phyloP scores from a whole-genome alignment of 768 basidiomycete genomes.

The Auricularia heimuer region DNA sequence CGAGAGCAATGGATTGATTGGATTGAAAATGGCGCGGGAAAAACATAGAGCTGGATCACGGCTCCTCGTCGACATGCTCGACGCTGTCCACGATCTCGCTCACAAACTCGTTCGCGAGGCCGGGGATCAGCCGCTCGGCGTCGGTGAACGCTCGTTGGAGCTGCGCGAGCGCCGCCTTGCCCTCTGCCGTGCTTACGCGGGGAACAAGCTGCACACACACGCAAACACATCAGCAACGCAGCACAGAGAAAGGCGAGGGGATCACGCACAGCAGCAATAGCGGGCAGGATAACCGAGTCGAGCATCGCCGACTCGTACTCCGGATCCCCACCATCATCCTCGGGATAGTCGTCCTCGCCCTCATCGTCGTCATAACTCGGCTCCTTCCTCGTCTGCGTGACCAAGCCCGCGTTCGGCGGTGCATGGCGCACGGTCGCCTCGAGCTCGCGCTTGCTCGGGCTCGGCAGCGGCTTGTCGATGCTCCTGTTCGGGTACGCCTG shows the following conservation, averaged over 20 bases:
- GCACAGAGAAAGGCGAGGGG: too few relatives aligned
- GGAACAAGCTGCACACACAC: conserved; percentile 47
- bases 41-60: conserved; percentile 21
- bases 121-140: conserved; percentile 91
- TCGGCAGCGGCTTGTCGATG: conserved; percentile 2
- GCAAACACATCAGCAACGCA: too few relatives aligned
- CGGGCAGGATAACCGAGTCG: conserved; percentile 89
- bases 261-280: conserved; percentile 73
- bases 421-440: conserved; percentile 61
- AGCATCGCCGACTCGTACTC: conserved; percentile 80
- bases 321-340: conserved; percentile 34
- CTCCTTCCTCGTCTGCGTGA: conserved; percentile 48
- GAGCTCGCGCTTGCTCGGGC: conserved; percentile 29
- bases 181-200: conserved; percentile 87
- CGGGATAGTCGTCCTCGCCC: conserved; percentile 37
- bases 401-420: background rate
- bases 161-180: conserved; percentile 72
- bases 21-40: background rate
- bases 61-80: conserved; percentile 77
- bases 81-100: conserved; percentile 92
- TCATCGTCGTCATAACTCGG: conserved; percentile 51
- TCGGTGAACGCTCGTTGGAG: conserved; percentile 90
- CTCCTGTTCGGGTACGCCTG: background rate
- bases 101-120: conserved; percentile 84
- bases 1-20: background rate